A percentile compares a stretch with the other conserved stretches of the same genome.
Evolutionary conservation across 441 rosid species (phyloP).

Genomic region (Brassica hybrid): DNA sequence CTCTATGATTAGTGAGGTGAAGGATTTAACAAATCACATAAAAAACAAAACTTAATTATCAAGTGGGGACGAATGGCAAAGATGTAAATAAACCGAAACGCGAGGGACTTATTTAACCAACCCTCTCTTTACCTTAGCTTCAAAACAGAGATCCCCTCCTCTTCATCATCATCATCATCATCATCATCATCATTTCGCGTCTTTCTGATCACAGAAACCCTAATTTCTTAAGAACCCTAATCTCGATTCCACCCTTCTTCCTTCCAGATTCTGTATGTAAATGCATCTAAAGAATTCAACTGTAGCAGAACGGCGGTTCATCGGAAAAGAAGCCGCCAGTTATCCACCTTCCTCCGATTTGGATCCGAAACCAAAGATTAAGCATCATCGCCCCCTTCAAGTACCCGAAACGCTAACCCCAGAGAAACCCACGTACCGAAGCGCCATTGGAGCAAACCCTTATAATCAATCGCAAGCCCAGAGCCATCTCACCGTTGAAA

Average conservation of each 20-base stretch:
- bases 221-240: slow-evolving; percentile 23
- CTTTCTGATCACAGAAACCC: slow-evolving; percentile 21
- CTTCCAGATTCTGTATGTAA: slow-evolving; percentile 45
- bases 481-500: slow-evolving; percentile 45
- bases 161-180: too few species aligned
- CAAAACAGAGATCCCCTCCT: slow-evolving; percentile 40
- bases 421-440: slow-evolving; percentile 33
- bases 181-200: slow-evolving; percentile 20
- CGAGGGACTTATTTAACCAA: neutral
- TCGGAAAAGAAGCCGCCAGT: slow-evolving; percentile 40
- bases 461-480: slow-evolving; percentile 26
- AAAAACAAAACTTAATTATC: slow-evolving; percentile 5
- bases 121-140: slow-evolving; percentile 36
- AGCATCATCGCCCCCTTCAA: neutral
- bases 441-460: slow-evolving; percentile 1
- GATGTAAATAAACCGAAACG: slow-evolving; percentile 8
- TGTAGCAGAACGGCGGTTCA: slow-evolving; percentile 43
- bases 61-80: slow-evolving; percentile 34
- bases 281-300: slow-evolving; percentile 55
- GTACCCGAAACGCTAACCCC: slow-evolving; percentile 22
- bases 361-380: slow-evolving; percentile 24
- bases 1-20: slow-evolving; percentile 30
- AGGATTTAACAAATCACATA: slow-evolving; percentile 30
- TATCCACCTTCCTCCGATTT: slow-evolving; percentile 39
- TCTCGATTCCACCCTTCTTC: slow-evolving; percentile 12